These are phyloP conservation scores for Solanum piurae DNA, from an alignment of 257 asterid genomes.

Conservation along the genomic window DNA sequence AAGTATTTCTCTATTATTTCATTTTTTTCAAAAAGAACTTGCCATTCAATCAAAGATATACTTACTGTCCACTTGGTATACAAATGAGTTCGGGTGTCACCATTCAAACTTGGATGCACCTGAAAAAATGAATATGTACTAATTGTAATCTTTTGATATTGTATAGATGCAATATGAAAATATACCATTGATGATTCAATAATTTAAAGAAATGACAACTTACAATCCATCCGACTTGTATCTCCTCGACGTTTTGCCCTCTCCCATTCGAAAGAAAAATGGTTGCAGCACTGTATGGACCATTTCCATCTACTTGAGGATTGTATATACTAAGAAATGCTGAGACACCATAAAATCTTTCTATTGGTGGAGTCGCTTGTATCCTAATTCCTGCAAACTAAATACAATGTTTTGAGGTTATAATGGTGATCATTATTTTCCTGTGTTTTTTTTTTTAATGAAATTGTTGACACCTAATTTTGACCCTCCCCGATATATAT, in stretches of 20 bases:
- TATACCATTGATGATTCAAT: too few species aligned
- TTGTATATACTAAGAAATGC: background rate
- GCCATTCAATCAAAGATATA: background rate
- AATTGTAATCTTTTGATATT: too few species aligned
- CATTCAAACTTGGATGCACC: background rate
- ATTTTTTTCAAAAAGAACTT: too few species aligned
- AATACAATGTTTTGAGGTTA: background rate
- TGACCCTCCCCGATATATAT: too few species aligned
- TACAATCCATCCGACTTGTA: background rate
- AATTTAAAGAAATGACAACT: background rate
- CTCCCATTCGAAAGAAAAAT: background rate
- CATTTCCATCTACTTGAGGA: background rate
- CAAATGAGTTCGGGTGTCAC: background rate
- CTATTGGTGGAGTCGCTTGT: background rate
- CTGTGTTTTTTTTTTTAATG: too few species aligned
- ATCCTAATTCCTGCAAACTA: background rate
- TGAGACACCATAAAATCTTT: background rate
- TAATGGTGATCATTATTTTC: too few species aligned
- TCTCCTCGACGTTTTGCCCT: background rate
- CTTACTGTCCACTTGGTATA: background rate
- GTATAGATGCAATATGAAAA: too few species aligned
- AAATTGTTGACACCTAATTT: too few species aligned
- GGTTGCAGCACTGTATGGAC: background rate
- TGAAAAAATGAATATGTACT: background rate
- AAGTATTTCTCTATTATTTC: background rate